Evolutionary conservation across 2,329 filamentous ascomycete species (phyloP), one percentile per base, ranked within the genome.

Genomic region (Gnomoniopsis sp.): DNA sequence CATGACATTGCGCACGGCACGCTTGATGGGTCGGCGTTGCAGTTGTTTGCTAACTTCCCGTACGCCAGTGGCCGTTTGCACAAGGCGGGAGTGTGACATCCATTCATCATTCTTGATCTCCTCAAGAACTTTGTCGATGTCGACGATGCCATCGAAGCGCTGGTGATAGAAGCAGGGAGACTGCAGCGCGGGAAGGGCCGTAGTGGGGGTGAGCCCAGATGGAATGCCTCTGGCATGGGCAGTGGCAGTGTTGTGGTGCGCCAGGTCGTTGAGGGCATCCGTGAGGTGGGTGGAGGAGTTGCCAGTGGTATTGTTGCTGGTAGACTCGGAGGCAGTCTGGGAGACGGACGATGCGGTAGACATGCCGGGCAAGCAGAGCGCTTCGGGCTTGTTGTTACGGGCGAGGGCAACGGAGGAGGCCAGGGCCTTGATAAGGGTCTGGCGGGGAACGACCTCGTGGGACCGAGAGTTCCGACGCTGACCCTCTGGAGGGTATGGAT

Each of bases 161-260:
- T 96, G 90, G 76, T 99, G 95, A 77, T 96, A 98, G 77, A 96
- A 99, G 77, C 95, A 99, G 15, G 95, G 95, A 48, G 93, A 97
- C 67, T 93, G 88, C 55, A 98, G 78, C 11, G 88, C 82, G 12
- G 88, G 83, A 65, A 93, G 81, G 17, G 82, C 79, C 64, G 68
- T 82, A 70, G 66, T 78, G 61, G 71, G 71, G 41, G 77, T 75
- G 66, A 72, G 65, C 10, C 21, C 44, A 6, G 44, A 23, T 2
- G 44, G 19, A 6, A 15, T 14, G 44, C 19, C 10, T 11, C 38
- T 10, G 8, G 46, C 8, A 17, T 30, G 17, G 47, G 19, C 1
- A 22, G 34, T 12, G 23, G 19, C 14, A 15, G 21, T 47, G 72
- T 70, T 69, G 72, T 68, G 70, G 64, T 70, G 72, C 60, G 79